These are phyloP conservation scores for Coniella vitis DNA, from an alignment of 2,329 filamentous ascomycete species.

Conservation along the genomic window DNA sequence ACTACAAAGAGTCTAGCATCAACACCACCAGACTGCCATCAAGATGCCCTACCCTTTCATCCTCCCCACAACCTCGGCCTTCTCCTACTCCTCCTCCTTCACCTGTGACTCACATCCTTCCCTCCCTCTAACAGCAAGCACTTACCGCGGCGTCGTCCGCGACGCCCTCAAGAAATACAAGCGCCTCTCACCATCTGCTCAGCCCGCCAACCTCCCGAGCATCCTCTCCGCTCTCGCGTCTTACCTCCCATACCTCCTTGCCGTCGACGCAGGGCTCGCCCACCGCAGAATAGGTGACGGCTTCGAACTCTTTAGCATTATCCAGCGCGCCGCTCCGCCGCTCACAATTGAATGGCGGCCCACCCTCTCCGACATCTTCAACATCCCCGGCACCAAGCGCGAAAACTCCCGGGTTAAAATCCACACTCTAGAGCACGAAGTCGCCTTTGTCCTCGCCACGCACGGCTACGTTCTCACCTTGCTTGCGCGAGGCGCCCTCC, in stretches of 20 bases:
- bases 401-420: constrained; percentile 63
- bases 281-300: constrained; percentile 34
- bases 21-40: constrained; percentile 6
- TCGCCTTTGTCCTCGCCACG: constrained; percentile 71
- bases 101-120: constrained; percentile 81
- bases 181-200: constrained; percentile 65
- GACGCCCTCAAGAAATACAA: constrained; percentile 86
- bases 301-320: constrained; percentile 59
- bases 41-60: constrained; percentile 84
- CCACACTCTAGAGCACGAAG: constrained; percentile 71
- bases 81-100: constrained; percentile 74
- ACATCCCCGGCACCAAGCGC: constrained; percentile 52
- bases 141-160: constrained; percentile 74
- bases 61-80: constrained; percentile 82
- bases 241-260: constrained; percentile 80
- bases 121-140: constrained; percentile 73
- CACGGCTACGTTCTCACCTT: constrained; percentile 69
- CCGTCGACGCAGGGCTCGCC: constrained; percentile 66
- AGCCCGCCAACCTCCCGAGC: constrained; percentile 61
- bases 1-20: background rate
- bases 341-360: constrained; percentile 78
- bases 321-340: constrained; percentile 44
- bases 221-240: constrained; percentile 63
- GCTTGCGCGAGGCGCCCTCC: constrained; percentile 64
- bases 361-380: constrained; percentile 60